Base-by-base conservation (phyloP, 202 grass and related monocot species). In the Schoenoplectus tabernaemontani region DNA sequence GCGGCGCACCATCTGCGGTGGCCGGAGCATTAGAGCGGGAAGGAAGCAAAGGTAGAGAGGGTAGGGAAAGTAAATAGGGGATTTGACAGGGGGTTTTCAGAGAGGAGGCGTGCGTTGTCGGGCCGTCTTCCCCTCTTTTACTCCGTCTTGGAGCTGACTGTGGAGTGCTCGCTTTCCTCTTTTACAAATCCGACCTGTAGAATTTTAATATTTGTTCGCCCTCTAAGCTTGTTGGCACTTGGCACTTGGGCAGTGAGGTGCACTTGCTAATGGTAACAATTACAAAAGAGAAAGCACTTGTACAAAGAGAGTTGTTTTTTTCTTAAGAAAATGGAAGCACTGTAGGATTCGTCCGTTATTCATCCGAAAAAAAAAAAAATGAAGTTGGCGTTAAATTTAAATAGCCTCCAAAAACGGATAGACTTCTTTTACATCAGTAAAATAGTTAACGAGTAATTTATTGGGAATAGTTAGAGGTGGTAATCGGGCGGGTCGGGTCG, bases 1-100 rank as follows among this genome's bases (percentile, higher is more conserved):
- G 53, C 60, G 81, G 75, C 38, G 75, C 56, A 57, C 64, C 62
- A 87, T 58, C 72, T n/a, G 50, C 64, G 82, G 76, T 43, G 59
- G 82, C 70, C 59, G 73, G 82, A 57, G 74, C 44, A 74, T 80
- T 65, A 39, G 48, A 34, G 34, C 8, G 48, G 48, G 48, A 15
- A 15, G 15, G 2, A 48, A 1, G 48, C 11, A 46, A 13, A 48
- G 15, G 2, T 7, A 51, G 44, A 15, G 4, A 60, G 32, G 33
- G 66, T 28, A 22, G 57, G 73, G 59, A 57, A 60, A 23, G 50
- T 30, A 57, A 64, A 23, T 24, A 75, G 68, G 57, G 54, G 57
- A 47, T 41, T 83, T 62, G 44, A 44, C 56, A 61, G 68, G 56
- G 64, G 81, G 34, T 37, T 60, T 36, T 76, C 9, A 64, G 59